Percentiles rank a stretch among this genome's conserved stretches.
Conservation (phyloP, 495 filamentous ascomycete species). For the Saxophila tyrrhenica region DNA sequence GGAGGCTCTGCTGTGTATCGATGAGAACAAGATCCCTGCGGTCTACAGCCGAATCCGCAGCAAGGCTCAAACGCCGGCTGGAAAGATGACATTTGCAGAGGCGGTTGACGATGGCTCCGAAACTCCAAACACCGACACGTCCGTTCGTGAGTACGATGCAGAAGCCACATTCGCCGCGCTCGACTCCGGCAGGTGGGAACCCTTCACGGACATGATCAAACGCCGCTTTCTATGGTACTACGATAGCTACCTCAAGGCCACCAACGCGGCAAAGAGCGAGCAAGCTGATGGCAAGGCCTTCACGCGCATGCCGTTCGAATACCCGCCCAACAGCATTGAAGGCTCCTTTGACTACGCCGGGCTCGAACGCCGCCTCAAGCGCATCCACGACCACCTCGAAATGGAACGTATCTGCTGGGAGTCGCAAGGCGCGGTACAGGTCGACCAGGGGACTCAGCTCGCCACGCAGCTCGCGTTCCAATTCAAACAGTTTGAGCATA, state of each 20-base stretch:
- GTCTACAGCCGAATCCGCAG: not conserved
- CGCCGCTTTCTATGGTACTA: constrained; percentile 93
- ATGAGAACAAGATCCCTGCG: constrained; percentile 34
- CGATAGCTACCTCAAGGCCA: constrained; percentile 64
- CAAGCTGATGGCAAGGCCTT: constrained; percentile 45
- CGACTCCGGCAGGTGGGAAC: constrained; percentile 42
- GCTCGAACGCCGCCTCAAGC: constrained; percentile 53
- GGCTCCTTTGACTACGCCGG: constrained; percentile 76
- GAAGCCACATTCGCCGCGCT: constrained; percentile 22
- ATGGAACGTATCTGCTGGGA: constrained; percentile 64
- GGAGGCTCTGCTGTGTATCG: constrained; percentile 64
- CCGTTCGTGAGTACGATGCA: constrained; percentile 33
- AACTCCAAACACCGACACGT: constrained; percentile 6
- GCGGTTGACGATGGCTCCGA: not conserved
- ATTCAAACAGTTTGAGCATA: constrained; percentile 52
- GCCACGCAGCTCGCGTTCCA: constrained; percentile 73
- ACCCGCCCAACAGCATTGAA: constrained; percentile 66
- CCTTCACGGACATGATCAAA: constrained; percentile 85
- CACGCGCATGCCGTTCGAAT: constrained; percentile 75
- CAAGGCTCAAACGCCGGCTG: not conserved
- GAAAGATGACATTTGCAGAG: not conserved
- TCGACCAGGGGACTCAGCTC: constrained; percentile 57
- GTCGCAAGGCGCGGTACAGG: constrained; percentile 49
- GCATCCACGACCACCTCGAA: constrained; percentile 56
- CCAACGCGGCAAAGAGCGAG: constrained; percentile 48